Evolutionary conservation across 2,329 filamentous ascomycete genomes (phyloP), one percentile per base, ranked within the genome.

Genomic region (Endothia cerciana): DNA sequence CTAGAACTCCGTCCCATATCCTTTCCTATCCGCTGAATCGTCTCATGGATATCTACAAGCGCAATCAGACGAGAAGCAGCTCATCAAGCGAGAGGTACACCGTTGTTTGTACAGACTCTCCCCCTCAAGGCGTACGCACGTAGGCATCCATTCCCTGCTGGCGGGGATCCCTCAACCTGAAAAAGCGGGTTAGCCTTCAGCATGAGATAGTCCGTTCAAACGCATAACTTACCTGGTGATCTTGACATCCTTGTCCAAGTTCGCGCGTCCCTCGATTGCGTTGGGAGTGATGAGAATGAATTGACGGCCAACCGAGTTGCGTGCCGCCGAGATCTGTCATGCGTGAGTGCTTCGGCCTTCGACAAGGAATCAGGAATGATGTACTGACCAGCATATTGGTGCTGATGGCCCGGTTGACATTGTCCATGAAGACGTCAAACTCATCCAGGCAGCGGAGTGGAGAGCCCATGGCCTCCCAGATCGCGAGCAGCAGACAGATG

Each of bases 391-490:
- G 91, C 90, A 99, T 93, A 69, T 91, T 91, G 72, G 97, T 97
- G 75, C 92, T 96, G 71, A 96, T 91, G 64, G 91, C 92, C 68
- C 95, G 89, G 77, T 99, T 99, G 66, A 98, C 92, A 71, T 91
- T 93, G 78, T 99, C 95, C 95, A 99, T 99, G 82, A 97, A 99
- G 40, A 99, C 95, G 76, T 99, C 95, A 74, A 98, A 99, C 78
- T 99, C 95, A 78, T 99, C 95, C 63, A 99, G 83, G 74, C 95
- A 99, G 63, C 95, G 88, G 68, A 99, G 90, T 0, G 94, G 94
- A 22, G 93, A 96, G 13, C 95, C 94, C 90, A 99, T 99, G 38
- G 95, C 94, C 75, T 99, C 95, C 95, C 95, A 99, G 22, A 99
- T 90, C 2, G 93, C 88, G 40, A 99, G 84, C 63, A 99, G 81